Base-by-base conservation (phyloP, 805 yeast genomes). In the Suhomyces prunicola region DNA sequence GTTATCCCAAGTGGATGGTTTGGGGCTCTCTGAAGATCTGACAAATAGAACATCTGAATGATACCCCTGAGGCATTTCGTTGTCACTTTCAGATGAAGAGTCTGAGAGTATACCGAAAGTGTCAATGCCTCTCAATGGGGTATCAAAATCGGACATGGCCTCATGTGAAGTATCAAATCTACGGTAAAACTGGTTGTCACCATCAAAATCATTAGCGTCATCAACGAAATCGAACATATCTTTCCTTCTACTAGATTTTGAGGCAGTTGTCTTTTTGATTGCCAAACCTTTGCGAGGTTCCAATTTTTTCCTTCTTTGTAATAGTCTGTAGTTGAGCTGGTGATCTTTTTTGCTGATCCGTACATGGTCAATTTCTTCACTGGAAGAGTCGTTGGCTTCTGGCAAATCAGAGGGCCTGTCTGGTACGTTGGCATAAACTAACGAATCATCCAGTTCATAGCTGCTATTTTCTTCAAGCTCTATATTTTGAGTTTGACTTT, bases 231-330 rank as follows among this genome's bases (percentile, higher is more conserved):
- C 51, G 1, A 23, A 36, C 23, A 58, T 50, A 6, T 57, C 60
- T 8, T 57, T 55, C 22, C 22, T 17, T 8, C 19, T 22, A 36
- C 29, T 42, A 8, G 45, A 22, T 9, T 24, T 17, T 17, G 39
- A 19, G 10, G 24, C 15, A 4, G 17, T 33, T 45, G 23, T 35
- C 51, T 73, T 74, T 50, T 61, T 63, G 6, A 70, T 54, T 2
- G 78, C 79, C 48, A 74, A 55, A 3, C 79, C 79, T 51, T 65
- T 71, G 44, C 78, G 59, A 24, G 65, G 59, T 35, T 64, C 66
- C 6, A 51, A 5, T 24, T 42, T 22, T 13, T 42, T 42, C 27
- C 6, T 42, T 42, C 12, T 24, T 17, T 39, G 42, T 12, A 39
- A 17, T 17, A 17, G 23, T 19, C 42, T 19, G 31, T 24, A 42